Evolutionary conservation across 331 rosid genomes (phyloP).

Genomic region (Malus hybrid): DNA sequence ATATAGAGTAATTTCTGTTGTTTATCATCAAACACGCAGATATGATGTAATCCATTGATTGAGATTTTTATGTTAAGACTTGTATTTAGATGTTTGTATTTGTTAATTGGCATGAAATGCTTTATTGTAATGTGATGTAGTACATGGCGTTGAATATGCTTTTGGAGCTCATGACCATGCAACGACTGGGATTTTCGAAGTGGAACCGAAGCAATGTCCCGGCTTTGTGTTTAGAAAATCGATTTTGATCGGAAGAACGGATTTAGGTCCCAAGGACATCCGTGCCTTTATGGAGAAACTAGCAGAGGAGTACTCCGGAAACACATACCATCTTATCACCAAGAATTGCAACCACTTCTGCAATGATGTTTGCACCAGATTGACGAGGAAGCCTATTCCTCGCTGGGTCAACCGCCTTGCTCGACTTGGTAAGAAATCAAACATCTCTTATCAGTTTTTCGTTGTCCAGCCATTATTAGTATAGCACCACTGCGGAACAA

Average conservation of each 20-base stretch:
- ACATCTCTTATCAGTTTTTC: neutral
- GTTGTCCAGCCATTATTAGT: neutral
- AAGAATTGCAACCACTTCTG: constrained; percentile 97
- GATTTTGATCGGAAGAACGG: constrained; percentile 70
- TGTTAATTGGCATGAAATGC: neutral
- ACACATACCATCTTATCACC: constrained; percentile 74
- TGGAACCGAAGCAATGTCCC: constrained; percentile 80
- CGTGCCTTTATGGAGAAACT: constrained; percentile 67
- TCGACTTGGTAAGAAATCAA: constrained; percentile 58
- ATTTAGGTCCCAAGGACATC: constrained; percentile 54
- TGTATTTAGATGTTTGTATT: neutral
- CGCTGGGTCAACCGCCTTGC: constrained; percentile 97
- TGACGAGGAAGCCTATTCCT: constrained; percentile 71
- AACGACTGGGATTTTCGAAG: constrained; percentile 84
- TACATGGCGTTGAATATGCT: constrained; percentile 83
- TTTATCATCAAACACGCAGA: neutral
- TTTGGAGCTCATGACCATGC: constrained; percentile 92
- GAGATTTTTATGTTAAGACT: neutral
- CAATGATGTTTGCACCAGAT: constrained; percentile 55
- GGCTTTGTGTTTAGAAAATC: constrained; percentile 92
- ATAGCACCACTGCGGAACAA: neutral
- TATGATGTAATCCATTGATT: neutral
- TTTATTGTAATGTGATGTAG: constrained; percentile 17
- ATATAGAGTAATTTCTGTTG: no score
- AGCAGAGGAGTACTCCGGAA: constrained; percentile 74